Conservation (phyloP, 2,329 filamentous ascomycete genomes). For the Cladophialophora carrionii region DNA sequence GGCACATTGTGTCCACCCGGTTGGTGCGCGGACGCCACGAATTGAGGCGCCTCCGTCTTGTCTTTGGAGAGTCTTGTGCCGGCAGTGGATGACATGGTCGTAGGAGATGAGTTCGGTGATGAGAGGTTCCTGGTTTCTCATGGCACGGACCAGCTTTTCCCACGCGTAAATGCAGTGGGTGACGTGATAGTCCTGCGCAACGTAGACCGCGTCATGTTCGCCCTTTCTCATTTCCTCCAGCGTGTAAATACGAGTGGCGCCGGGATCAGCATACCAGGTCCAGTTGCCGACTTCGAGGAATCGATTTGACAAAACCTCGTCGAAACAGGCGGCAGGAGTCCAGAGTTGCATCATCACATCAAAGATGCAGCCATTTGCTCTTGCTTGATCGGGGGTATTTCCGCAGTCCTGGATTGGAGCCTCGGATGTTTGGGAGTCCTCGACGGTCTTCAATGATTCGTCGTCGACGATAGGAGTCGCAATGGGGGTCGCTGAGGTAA, state of each 20-base stretch:
- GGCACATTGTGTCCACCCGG: conserved; percentile 36
- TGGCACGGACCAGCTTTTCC: conserved; percentile 37
- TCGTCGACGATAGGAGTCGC: conserved; percentile 19
- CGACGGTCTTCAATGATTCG: conserved; percentile 19
- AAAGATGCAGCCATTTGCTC: conserved; percentile 36
- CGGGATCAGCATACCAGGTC: conserved; percentile 38
- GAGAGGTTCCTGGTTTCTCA: conserved; percentile 35
- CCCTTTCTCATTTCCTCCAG: conserved; percentile 36
- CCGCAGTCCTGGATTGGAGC: conserved; percentile 34
- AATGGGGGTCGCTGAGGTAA: conserved; percentile 9
- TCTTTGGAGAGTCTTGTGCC: conserved; percentile 37
- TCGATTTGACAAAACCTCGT: conserved; percentile 33
- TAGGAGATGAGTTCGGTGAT: conserved; percentile 38
- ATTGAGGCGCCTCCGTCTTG: conserved; percentile 33
- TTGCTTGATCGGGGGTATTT: conserved; percentile 31
- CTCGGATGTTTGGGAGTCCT: neutral
- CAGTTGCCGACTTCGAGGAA: conserved; percentile 38
- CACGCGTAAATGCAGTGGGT: conserved; percentile 39
- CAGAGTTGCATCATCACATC: conserved; percentile 40
- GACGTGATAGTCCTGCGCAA: conserved; percentile 37
- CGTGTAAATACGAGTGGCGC: conserved; percentile 21
- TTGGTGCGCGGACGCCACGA: conserved; percentile 37
- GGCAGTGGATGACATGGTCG: conserved; percentile 39
- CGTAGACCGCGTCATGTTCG: conserved; percentile 37
- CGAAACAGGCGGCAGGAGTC: conserved; percentile 36